A percentile compares a stretch with the other conserved stretches of the same genome.
These are phyloP conservation scores for Lecanosticta acicola DNA, from an alignment of 2,329 filamentous ascomycete species.

Conservation along the genomic window DNA sequence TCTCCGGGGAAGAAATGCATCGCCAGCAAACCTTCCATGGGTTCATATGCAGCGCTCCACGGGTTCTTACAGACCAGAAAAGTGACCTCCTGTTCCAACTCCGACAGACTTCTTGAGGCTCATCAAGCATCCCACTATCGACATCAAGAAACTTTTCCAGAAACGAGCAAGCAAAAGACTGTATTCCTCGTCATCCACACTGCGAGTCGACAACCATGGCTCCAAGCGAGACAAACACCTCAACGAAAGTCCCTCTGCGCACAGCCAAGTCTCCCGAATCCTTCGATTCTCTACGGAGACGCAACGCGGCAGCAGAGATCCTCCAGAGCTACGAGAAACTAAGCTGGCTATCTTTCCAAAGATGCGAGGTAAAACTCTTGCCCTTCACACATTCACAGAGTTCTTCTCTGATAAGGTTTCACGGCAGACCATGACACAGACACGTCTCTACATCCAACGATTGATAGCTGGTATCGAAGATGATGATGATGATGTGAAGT, in stretches of 20 bases:
- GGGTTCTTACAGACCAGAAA: neutral
- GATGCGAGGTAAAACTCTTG: conserved; percentile 30
- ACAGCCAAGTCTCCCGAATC: conserved; percentile 22
- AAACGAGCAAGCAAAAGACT: neutral
- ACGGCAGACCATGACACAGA: conserved; percentile 29
- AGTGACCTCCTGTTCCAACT: neutral
- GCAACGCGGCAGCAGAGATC: conserved; percentile 24
- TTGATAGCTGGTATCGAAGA: conserved; percentile 24
- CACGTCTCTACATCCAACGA: conserved; percentile 29
- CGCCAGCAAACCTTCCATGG: neutral
- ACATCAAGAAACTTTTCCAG: neutral
- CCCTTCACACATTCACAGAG: no score
- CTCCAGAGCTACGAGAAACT: conserved; percentile 32
- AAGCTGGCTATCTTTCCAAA: conserved; percentile 25
- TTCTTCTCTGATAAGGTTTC: neutral
- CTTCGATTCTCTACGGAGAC: conserved; percentile 20
- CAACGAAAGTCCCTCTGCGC: neutral
- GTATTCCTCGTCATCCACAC: neutral
- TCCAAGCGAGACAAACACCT: no score
- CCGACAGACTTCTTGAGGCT: no score
- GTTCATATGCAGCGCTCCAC: neutral
- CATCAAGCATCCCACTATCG: neutral
- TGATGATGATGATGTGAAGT: conserved; percentile 19
- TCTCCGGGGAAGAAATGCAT: neutral
- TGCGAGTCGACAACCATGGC: conserved; percentile 1